These are phyloP conservation scores for Saccharomyces hybrid DNA, from an alignment of 1,139 yeast genomes.

Conservation along the genomic window DNA sequence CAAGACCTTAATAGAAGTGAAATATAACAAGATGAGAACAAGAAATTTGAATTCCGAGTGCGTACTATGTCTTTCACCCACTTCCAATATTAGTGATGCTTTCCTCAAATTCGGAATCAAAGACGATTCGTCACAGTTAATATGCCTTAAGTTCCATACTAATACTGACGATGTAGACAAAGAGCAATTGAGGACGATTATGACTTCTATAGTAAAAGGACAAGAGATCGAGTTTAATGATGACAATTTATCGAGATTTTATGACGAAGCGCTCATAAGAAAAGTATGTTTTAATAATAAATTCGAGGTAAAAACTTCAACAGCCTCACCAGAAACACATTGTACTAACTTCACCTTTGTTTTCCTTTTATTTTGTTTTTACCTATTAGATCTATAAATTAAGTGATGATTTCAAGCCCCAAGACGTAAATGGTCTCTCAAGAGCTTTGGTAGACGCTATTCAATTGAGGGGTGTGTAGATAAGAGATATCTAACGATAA, in stretches of 20 bases:
- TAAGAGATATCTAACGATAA: background rate
- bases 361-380: slow-evolving; percentile 1
- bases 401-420: slow-evolving; percentile 16
- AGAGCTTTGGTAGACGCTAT: slow-evolving; percentile 33
- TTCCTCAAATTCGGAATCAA: slow-evolving; percentile 41
- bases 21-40: slow-evolving; percentile 39
- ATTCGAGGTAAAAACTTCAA: too few species aligned
- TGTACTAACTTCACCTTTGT: slow-evolving; percentile 4
- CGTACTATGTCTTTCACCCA: slow-evolving; percentile 46
- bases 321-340: background rate
- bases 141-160: slow-evolving; percentile 35
- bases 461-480: slow-evolving; percentile 31
- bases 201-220: slow-evolving; percentile 29
- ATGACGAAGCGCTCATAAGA: slow-evolving; percentile 34
- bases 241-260: slow-evolving; percentile 25
- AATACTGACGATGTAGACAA: slow-evolving; percentile 14
- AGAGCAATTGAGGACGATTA: slow-evolving; percentile 8
- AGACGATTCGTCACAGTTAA: slow-evolving; percentile 32
- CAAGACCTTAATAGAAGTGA: slow-evolving; percentile 41
- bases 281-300: slow-evolving; percentile 22
- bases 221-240: slow-evolving; percentile 32
- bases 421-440: slow-evolving; percentile 20
- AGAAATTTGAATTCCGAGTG: slow-evolving; percentile 47
- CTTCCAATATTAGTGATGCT: slow-evolving; percentile 43
- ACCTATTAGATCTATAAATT: slow-evolving; percentile 23